phyloP scores from a whole-genome alignment of 768 basidiomycete genomes.

The Leccinum subgranulosum region DNA sequence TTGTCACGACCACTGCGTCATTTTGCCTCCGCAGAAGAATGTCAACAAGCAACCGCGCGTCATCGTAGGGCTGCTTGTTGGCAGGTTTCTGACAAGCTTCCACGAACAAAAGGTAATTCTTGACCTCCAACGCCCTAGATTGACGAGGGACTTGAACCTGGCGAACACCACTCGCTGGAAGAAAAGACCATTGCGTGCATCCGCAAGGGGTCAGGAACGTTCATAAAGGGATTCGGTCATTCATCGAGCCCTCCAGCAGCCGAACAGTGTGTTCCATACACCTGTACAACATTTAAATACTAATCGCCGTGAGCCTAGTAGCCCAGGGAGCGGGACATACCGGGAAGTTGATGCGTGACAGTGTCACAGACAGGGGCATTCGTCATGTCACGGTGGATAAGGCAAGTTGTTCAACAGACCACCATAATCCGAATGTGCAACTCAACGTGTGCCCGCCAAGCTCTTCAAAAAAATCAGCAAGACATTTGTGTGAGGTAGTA shows the following conservation, averaged over 20 bases:
- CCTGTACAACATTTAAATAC: background rate
- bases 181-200: background rate
- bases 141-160: background rate
- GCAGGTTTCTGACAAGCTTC: background rate
- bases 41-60: background rate
- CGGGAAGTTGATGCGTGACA: slow-evolving; percentile 16
- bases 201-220: background rate
- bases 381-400: slow-evolving; percentile 27
- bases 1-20: slow-evolving; percentile 12
- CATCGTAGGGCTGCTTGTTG: background rate
- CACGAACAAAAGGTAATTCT: slow-evolving; percentile 5
- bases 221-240: background rate
- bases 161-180: background rate
- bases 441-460: slow-evolving; percentile 31
- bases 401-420: slow-evolving; percentile 32
- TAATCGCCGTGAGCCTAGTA: background rate
- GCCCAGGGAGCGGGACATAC: background rate
- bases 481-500: slow-evolving; percentile 25
- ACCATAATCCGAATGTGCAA: slow-evolving; percentile 23
- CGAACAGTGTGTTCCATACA: slow-evolving; percentile 2
- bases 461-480: slow-evolving; percentile 19
- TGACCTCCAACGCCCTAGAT: background rate
- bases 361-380: slow-evolving; percentile 26
- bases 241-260: background rate
- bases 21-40: slow-evolving; percentile 13